Percentiles rank a stretch among this genome's conserved stretches.
phyloP scores from a whole-genome alignment of 176 grass and related monocot genomes.

The Musa beccarii region DNA sequence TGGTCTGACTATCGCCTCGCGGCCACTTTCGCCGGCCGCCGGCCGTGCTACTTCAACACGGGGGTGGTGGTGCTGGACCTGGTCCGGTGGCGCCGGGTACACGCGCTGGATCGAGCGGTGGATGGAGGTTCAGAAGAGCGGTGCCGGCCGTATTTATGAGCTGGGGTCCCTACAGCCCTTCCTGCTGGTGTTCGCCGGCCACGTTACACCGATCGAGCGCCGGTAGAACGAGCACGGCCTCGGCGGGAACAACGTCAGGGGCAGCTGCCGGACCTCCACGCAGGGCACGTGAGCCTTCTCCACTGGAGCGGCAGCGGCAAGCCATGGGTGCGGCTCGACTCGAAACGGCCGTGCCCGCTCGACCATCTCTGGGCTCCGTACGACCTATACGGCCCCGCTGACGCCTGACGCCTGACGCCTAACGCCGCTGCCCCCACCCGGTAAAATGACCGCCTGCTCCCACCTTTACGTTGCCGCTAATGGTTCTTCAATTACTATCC shows the following conservation, averaged over 20 bases:
- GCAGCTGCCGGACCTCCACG: conserved; percentile 15
- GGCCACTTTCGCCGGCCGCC: background rate
- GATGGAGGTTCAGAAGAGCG: conserved; percentile 9
- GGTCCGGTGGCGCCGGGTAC: background rate
- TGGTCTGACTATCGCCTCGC: conserved; percentile 12
- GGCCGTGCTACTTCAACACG: conserved; percentile 13
- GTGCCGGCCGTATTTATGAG: conserved; percentile 6
- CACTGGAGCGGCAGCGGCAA: conserved; percentile 12
- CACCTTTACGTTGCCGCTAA: background rate
- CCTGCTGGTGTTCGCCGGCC: conserved; percentile 2
- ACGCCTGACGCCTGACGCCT: background rate
- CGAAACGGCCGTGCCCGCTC: background rate
- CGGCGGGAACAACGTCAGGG: conserved; percentile 71
- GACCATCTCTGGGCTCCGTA: conserved; percentile 12
- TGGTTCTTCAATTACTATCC: background rate
- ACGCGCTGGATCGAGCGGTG: conserved; percentile 7
- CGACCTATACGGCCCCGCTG: conserved; percentile 2
- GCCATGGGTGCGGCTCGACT: conserved; percentile 10
- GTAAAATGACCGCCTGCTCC: background rate
- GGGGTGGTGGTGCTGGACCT: conserved; percentile 9
- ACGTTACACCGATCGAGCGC: conserved; percentile 29
- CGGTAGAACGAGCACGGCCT: conserved; percentile 92
- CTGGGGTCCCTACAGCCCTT: conserved; percentile 8
- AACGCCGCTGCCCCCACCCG: background rate
- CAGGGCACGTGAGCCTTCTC: conserved; percentile 8